A percentile compares a stretch with the other conserved stretches of the same genome.
Conservation (phyloP, 1,284 basidiomycete genomes). For the Ustanciosporium gigantosporum region DNA sequence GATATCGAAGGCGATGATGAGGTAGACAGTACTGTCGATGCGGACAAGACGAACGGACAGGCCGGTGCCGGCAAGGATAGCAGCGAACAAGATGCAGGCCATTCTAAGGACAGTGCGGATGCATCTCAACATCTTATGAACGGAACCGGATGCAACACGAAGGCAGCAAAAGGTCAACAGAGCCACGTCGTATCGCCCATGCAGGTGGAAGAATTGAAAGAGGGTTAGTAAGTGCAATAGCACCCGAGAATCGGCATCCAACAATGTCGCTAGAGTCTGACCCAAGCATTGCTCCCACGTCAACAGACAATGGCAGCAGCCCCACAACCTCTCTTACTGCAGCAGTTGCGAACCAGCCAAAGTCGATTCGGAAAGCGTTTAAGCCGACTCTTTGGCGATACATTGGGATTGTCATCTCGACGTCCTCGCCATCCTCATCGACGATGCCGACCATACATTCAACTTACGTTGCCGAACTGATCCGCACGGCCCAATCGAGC, state of each 20-base stretch:
- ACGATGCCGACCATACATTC: no score
- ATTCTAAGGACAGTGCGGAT: no score
- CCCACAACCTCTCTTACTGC: no score
- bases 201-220: no score
- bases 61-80: no score
- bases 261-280: background rate
- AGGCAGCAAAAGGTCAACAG: background rate
- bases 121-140: no score
- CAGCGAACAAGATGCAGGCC: no score
- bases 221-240: no score
- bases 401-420: slow-evolving; percentile 9
- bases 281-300: background rate
- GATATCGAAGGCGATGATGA: slow-evolving; percentile 68
- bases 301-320: no score
- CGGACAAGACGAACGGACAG: no score
- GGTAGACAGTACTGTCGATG: no score
- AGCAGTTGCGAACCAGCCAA: background rate
- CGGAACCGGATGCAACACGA: background rate
- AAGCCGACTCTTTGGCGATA: slow-evolving; percentile 26
- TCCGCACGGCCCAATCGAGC: slow-evolving; percentile 16
- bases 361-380: slow-evolving; percentile 13
- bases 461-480: slow-evolving; percentile 1
- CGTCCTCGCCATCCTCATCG: background rate
- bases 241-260: background rate
- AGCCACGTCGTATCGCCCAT: background rate